Base-by-base conservation (phyloP, 2,329 filamentous ascomycete genomes). In the Fusarium virguliforme region DNA sequence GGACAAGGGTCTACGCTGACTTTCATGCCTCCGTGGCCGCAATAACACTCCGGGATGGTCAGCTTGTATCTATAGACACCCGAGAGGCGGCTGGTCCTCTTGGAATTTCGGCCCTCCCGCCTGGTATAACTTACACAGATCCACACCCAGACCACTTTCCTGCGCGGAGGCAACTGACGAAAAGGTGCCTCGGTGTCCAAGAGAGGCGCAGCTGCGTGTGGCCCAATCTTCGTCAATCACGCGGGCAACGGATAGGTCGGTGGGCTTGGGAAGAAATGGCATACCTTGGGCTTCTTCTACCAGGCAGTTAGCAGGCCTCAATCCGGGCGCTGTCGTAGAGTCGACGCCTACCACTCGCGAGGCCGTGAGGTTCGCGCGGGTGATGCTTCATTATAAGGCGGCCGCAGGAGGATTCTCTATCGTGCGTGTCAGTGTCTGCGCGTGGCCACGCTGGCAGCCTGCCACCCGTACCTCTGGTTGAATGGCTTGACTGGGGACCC, bases 1-100 rank as follows among this genome's bases (percentile, higher is more conserved):
- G 68, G 68, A 22, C 68, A 70, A 2, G 68, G 68, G 35, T 70
- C 68, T 10, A 70, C 62, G 4, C 46, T 62, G 6, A 68, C 48
- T 35, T 68, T 70, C 68, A 70, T 70, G 0, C 68, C 64, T 7
- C 68, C 68, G 8, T 68, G 62, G 3, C 65, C 62, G 6, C 68
- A 70, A 35, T 55, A 60, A 30, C 68, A 70, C 68, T 70, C 4
- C 12, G 26, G 56, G 60, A 51, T 15, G 6, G 60, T 67, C n/a
- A 70, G 63, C 38, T 18, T 40, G 8, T 46, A 62, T 58, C 6
- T 35, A 53, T 53, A 50, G 7, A 50, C 12, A 28, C 13, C 13
- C 22, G 43, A 50, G 38, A 30, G 38, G 15, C 8, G 2, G 43
- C 43, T 13, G 8, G 3, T 26, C n/a, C n/a, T 48, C 9, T 40